phyloP scores from a whole-genome alignment of 768 basidiomycete species.

The Tylopilus balloui region DNA sequence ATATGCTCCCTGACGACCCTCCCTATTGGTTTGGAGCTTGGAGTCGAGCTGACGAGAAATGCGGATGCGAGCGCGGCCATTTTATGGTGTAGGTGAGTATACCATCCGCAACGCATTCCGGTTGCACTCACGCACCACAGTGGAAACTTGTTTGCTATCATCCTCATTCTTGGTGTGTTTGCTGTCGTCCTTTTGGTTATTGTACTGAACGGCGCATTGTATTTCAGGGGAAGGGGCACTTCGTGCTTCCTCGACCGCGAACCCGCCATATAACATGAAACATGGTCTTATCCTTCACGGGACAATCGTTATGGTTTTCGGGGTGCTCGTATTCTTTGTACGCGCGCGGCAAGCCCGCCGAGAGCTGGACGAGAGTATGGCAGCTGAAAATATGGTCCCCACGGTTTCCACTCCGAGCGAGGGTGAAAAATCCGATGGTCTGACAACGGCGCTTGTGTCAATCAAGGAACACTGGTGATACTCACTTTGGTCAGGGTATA shows the following conservation, averaged over 20 bases:
- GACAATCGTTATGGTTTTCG: constrained; percentile 38
- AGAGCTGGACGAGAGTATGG: constrained; percentile 55
- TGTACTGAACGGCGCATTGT: not conserved
- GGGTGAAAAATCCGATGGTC: not conserved
- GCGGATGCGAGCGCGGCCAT: constrained; percentile 73
- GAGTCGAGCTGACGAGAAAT: constrained; percentile 75
- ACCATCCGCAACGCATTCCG: not conserved
- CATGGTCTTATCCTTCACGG: constrained; percentile 66
- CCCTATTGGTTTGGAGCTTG: constrained; percentile 73
- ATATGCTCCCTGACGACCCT: constrained; percentile 62
- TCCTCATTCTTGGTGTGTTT: constrained; percentile 57
- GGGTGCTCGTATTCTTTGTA: constrained; percentile 45
- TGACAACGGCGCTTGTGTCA: not conserved
- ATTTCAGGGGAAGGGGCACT: constrained; percentile 59
- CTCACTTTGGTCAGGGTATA: not conserved
- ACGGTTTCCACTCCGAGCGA: not conserved
- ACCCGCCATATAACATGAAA: constrained; percentile 73
- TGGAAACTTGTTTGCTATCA: constrained; percentile 60
- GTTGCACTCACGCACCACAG: constrained; percentile 31
- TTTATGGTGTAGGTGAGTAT: constrained; percentile 67
- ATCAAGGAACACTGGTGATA: not conserved
- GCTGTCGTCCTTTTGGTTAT: not conserved
- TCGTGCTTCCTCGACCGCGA: constrained; percentile 53
- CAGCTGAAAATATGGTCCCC: not conserved
- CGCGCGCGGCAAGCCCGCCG: constrained; percentile 61